These are phyloP conservation scores for Fusarium sp. DNA, from an alignment of 2,329 filamentous ascomycete species.

Conservation along the genomic window DNA sequence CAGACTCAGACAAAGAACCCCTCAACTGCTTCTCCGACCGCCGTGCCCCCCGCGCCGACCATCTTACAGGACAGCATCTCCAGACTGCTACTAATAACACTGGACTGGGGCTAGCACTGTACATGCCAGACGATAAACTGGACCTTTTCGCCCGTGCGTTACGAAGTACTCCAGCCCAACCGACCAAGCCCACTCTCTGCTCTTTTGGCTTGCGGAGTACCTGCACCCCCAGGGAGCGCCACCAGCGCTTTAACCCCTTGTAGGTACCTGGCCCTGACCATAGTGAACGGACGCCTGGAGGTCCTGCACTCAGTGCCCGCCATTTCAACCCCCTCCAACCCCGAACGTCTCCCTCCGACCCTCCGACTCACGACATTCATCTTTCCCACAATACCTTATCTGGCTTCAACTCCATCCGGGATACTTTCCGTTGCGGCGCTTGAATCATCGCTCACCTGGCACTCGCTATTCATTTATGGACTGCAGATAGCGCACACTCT, in stretches of 20 bases:
- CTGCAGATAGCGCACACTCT: constrained; percentile 27
- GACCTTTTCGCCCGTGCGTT: constrained; percentile 35
- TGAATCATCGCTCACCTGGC: background rate
- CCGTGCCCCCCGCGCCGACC: constrained; percentile 23
- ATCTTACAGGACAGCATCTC: constrained; percentile 23
- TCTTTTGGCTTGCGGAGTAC: constrained; percentile 23
- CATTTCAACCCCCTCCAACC: constrained; percentile 43
- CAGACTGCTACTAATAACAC: constrained; percentile 32
- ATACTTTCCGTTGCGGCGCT: constrained; percentile 14
- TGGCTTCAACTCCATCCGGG: constrained; percentile 32
- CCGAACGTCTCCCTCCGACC: constrained; percentile 37
- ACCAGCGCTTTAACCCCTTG: constrained; percentile 30
- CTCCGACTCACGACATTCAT: constrained; percentile 39
- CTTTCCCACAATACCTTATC: constrained; percentile 37
- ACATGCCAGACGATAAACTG: constrained; percentile 29
- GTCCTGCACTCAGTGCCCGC: constrained; percentile 38
- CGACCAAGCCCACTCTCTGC: constrained; percentile 19
- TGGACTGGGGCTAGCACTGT: constrained; percentile 34
- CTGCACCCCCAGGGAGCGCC: constrained; percentile 19
- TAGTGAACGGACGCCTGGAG: constrained; percentile 25
- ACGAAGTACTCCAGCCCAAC: constrained; percentile 34
- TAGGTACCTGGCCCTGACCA: constrained; percentile 23
- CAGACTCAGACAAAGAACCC: constrained; percentile 24
- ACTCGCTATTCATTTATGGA: constrained; percentile 35
- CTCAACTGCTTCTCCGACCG: constrained; percentile 23